These are phyloP conservation scores for Xylariaceae sp. DNA, from an alignment of 2,329 filamentous ascomycete species.

Conservation along the genomic window DNA sequence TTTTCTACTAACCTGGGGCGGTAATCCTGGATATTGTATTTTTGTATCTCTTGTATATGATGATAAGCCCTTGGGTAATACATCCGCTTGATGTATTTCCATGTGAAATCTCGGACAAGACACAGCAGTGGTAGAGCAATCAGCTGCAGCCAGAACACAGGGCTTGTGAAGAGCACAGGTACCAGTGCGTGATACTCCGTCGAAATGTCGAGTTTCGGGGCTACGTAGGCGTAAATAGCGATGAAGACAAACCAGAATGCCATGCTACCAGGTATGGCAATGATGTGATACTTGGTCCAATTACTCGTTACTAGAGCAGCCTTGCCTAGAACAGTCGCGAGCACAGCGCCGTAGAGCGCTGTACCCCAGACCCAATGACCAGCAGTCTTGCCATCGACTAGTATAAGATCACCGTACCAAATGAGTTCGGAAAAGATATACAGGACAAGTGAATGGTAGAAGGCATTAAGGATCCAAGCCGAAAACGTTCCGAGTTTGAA, in stretches of 20 bases:
- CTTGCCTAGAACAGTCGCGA: slow-evolving; percentile 91
- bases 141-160: slow-evolving; percentile 90
- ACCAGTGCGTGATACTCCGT: slow-evolving; percentile 83
- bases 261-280: slow-evolving; percentile 93
- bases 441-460: slow-evolving; percentile 92
- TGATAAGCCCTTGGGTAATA: slow-evolving; percentile 95
- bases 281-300: slow-evolving; percentile 97
- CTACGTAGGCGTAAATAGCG: slow-evolving; percentile 81
- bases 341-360: slow-evolving; percentile 88
- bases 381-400: slow-evolving; percentile 74
- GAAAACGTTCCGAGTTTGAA: slow-evolving; percentile 92
- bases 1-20: slow-evolving; percentile 68
- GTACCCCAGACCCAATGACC: slow-evolving; percentile 99
- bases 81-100: slow-evolving; percentile 98
- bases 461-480: slow-evolving; percentile 89
- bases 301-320: slow-evolving; percentile 93
- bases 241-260: slow-evolving; percentile 88
- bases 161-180: slow-evolving; percentile 73
- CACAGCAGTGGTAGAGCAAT: slow-evolving; percentile 77
- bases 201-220: slow-evolving; percentile 78
- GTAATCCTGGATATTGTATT: slow-evolving; percentile 99
- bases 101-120: slow-evolving; percentile 82
- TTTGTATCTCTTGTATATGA: slow-evolving; percentile 98
- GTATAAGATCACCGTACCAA: slow-evolving; percentile 76
- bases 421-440: slow-evolving; percentile 82